Evolutionary conservation across 2,329 filamentous ascomycete species (phyloP), one percentile per base, ranked within the genome.

Genomic region (Orbilia ellipsospora): DNA sequence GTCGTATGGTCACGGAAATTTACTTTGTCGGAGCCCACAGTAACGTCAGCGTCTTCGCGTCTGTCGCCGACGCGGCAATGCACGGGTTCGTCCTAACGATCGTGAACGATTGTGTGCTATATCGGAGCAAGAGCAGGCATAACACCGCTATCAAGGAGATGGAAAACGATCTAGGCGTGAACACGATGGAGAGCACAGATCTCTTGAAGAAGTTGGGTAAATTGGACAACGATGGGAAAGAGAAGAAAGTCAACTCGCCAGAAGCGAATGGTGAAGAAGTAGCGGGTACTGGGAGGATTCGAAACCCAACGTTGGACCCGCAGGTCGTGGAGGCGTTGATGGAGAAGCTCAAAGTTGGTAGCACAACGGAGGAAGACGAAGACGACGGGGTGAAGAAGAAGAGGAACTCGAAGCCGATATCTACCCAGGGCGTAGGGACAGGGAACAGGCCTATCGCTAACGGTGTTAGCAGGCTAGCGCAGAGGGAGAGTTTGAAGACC

Each of bases 1-100:
- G 80, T 18, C 84, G 82, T 60, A 83, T 85, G 65, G 79, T 81
- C n/a, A 83, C 93, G 1, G 92, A 97, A 80, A 85, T 99, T 12
- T 97, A 92, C 82, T 88, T 98, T 23, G 96, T 92, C 80, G 95
- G 95, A 20, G 90, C 91, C 52, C 86, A 96, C 57, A 92, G 90
- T 51, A 97, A 98, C 80, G 85, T 96, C 42, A 94, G 93, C 36
- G 90, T 98, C 55, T 93, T 95, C 81, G 94, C 95, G 6, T 97
- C 94, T 0, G 93, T 93, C 2, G 86, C 96, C 77, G 95, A 97
- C 80, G 95, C 94, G 10, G 94, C 92, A 1, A 88, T 91, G 18
- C 91, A 97, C 82, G 95, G 94, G 3, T 89, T 96, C 80, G 86
- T 88, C n/a, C 92, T 97, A 80, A 95, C 91, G 4, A 85, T 98